Percentiles rank a stretch among this genome's conserved stretches.
Conservation (phyloP, 169 alveolate species). For the Eimeria falciformis region DNA sequence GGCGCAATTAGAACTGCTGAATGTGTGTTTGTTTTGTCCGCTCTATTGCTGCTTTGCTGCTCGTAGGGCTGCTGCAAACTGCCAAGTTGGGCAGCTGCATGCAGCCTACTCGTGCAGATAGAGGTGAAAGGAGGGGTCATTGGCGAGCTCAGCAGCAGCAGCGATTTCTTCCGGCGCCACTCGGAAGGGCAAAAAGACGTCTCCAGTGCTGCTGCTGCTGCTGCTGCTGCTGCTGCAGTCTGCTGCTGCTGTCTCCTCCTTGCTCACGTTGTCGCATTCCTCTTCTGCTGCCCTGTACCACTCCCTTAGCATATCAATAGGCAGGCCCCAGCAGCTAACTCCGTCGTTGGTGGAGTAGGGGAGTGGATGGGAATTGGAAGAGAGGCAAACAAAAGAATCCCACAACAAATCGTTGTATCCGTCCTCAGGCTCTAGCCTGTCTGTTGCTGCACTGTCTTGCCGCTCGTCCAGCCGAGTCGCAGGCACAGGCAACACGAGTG, state of each 20-base stretch:
- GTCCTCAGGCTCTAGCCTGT: too few species aligned
- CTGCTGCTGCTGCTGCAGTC: slow-evolving; percentile 6
- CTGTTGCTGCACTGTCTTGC: too few species aligned
- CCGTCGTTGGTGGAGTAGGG: too few species aligned
- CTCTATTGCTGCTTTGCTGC: not conserved
- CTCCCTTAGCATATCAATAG: not conserved
- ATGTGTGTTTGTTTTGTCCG: not conserved
- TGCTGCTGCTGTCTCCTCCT: not conserved
- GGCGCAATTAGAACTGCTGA: not conserved
- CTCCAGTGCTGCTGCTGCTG: slow-evolving; percentile 6
- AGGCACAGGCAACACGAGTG: too few species aligned
- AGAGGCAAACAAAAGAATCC: too few species aligned
- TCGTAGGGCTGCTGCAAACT: not conserved
- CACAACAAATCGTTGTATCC: too few species aligned
- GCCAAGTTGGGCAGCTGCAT: not conserved
- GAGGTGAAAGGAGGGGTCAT: not conserved
- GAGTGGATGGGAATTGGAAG: too few species aligned
- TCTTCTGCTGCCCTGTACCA: not conserved
- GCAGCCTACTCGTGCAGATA: not conserved
- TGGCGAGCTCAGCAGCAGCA: not conserved
- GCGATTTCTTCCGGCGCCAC: slow-evolving; percentile 10
- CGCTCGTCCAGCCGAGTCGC: too few species aligned
- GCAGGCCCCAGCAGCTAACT: slow-evolving; percentile 11
- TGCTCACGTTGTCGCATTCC: not conserved
- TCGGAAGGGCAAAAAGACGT: not conserved